phyloP scores from a whole-genome alignment of 208 protist genomes.

The Angomonas deanei region DNA sequence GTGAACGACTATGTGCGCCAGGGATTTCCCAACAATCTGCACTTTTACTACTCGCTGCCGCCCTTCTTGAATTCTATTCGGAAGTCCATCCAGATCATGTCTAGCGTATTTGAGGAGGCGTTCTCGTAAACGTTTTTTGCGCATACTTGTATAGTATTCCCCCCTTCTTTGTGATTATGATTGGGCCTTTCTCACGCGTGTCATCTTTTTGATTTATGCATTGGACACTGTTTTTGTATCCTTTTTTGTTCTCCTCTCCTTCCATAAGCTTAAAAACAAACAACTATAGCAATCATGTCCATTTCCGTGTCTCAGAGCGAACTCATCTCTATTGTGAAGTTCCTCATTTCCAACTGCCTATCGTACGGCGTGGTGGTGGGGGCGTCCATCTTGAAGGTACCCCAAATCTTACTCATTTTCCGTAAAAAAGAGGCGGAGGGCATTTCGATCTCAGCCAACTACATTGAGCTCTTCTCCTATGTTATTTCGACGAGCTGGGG shows the following conservation, averaged over 20 bases:
- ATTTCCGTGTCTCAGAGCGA: no score
- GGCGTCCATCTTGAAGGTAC: constrained; percentile 75
- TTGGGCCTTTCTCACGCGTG: no score
- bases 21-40: constrained; percentile 19
- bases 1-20: constrained; percentile 32
- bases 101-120: constrained; percentile 21
- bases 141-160: not conserved
- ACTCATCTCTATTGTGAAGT: constrained; percentile 26
- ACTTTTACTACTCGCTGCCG: constrained; percentile 34
- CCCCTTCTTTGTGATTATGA: no score
- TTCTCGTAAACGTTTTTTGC: constrained; percentile 13
- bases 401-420: constrained; percentile 77
- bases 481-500: constrained; percentile 80
- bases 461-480: constrained; percentile 70
- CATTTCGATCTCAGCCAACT: constrained; percentile 55
- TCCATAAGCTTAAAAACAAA: no score
- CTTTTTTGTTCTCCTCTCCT: no score
- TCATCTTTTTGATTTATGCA: no score
- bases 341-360: constrained; percentile 56
- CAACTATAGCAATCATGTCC: no score
- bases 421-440: constrained; percentile 48
- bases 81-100: constrained; percentile 48
- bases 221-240: no score
- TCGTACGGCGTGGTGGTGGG: constrained; percentile 81
- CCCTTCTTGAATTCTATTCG: constrained; percentile 34